phyloP scores from a whole-genome alignment of 2,329 filamentous ascomycete species.

The Cercospora janseana region DNA sequence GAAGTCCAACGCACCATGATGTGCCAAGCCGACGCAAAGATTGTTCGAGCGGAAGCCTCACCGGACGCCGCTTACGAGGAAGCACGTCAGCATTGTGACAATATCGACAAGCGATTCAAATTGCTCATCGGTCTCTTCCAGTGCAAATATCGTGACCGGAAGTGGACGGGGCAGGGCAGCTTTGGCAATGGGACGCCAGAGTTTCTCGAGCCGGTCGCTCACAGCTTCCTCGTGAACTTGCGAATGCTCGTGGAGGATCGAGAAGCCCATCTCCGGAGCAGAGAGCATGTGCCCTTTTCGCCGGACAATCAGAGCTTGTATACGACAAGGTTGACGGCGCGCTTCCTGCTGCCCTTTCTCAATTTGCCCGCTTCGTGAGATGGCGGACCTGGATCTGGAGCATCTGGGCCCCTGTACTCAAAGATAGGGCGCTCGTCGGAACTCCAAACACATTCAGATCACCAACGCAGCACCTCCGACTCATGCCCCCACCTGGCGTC shows the following conservation, averaged over 20 bases:
- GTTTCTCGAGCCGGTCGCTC: slow-evolving; percentile 36
- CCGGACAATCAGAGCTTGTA: slow-evolving; percentile 42
- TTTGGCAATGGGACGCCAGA: slow-evolving; percentile 42
- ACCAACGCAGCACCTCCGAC: too few species aligned
- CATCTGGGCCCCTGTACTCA: too few species aligned
- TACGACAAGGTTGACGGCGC: slow-evolving; percentile 45
- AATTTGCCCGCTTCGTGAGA: slow-evolving; percentile 16
- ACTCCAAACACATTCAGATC: too few species aligned
- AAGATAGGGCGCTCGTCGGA: too few species aligned
- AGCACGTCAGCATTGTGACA: slow-evolving; percentile 43
- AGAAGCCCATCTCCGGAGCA: slow-evolving; percentile 40
- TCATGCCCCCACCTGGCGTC: too few species aligned
- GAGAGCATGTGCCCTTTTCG: slow-evolving; percentile 42
- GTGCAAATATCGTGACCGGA: slow-evolving; percentile 49
- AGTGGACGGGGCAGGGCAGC: slow-evolving; percentile 39
- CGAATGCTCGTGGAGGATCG: slow-evolving; percentile 44
- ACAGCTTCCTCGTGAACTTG: slow-evolving; percentile 41
- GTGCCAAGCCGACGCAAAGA: slow-evolving; percentile 43
- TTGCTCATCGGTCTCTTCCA: slow-evolving; percentile 49
- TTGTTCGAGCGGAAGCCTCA: slow-evolving; percentile 32
- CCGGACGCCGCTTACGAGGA: slow-evolving; percentile 11
- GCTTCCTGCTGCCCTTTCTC: slow-evolving; percentile 44
- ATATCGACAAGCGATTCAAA: slow-evolving; percentile 47
- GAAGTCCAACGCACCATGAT: slow-evolving; percentile 49
- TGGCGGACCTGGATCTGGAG: background rate